Conservation (phyloP, 2,329 filamentous ascomycete species). For the Shiraia sp. region DNA sequence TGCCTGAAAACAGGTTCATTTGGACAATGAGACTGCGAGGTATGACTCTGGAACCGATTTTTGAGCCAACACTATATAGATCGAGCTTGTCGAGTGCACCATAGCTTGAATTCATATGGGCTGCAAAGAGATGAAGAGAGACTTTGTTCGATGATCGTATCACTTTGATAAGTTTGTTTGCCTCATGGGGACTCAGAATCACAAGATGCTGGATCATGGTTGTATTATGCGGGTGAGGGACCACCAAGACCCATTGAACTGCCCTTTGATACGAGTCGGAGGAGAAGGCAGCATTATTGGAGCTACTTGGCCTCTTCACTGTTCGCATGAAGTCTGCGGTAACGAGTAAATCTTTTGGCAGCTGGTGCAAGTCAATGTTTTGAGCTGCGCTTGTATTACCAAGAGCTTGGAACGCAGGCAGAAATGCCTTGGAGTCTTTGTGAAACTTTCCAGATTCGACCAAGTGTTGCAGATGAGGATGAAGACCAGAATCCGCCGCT, state of each 20-base stretch:
- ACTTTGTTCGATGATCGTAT: constrained; percentile 47
- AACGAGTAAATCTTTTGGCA: constrained; percentile 50
- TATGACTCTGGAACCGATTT: constrained; percentile 4
- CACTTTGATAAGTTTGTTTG: constrained; percentile 51
- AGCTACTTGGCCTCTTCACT: constrained; percentile 33
- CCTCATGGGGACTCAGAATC: constrained; percentile 66
- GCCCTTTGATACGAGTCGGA: constrained; percentile 57
- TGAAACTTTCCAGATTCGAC: constrained; percentile 43
- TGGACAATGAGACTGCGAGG: constrained; percentile 46
- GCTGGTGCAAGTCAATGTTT: constrained; percentile 38
- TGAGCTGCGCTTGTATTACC: constrained; percentile 46
- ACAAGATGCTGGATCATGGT: constrained; percentile 42
- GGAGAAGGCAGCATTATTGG: constrained; percentile 1
- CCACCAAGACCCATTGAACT: constrained; percentile 58
- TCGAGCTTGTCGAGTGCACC: constrained; percentile 51
- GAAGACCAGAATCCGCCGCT: constrained; percentile 49
- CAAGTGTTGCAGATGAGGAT: constrained; percentile 50
- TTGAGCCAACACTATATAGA: constrained; percentile 47
- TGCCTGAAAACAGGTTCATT: constrained; percentile 70
- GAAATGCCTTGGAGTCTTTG: constrained; percentile 38
- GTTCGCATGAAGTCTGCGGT: constrained; percentile 58
- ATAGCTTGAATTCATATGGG: constrained; percentile 47
- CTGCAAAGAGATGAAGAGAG: constrained; percentile 57
- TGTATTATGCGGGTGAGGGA: constrained; percentile 2
- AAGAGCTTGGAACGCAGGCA: constrained; percentile 54